Evolutionary conservation across 202 grass and related monocot genomes (phyloP), one percentile per base, ranked within the genome.

Genomic region (Schoenoplectus tabernaemontani): DNA sequence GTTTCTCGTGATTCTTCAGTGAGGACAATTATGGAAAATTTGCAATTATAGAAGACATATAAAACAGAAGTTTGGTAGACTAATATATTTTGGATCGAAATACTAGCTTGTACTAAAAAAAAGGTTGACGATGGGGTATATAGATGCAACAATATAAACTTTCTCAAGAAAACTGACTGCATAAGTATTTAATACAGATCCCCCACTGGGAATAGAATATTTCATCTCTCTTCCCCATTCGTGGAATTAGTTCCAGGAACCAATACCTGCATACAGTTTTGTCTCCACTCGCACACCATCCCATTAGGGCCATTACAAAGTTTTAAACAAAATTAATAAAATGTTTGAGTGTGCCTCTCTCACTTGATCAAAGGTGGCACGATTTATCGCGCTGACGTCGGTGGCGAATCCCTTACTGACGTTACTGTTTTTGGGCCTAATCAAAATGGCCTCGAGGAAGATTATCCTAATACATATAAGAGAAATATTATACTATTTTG

Each of bases 201-300:
- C 1, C 24, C 70, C 70, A 34, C 30, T 36, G 50, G 15, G 26
- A 36, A 75, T 75, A 36, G 34, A 80, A 47, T 64, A 47, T 20
- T 32, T 32, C 26, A 23, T 22, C 26, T 62, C 36, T 30, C 24
- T 36, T 13, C 10, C 41, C 15, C 42, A 60, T 20, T 51, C 13
- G 48, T 56, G n/a, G 36, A 60, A 62, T 80, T 65, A 64, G 64
- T 48, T 26, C 41, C 4, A 62, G 24, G 78, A 65, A 51, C 59
- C 59, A 65, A 19, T 80, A 23, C 63, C 23, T 80, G 78, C 24
- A 56, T 37, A 54, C 47, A 75, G 58, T 65, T 46, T 79, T 59
- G 59, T 66, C 38, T 80, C 78, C 36, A 62, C 59, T 66, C 17
- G 9, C 59, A 65, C 42, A 46, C 57, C 61, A 22, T 44, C 43